Base-by-base conservation (phyloP, 2,329 filamentous ascomycete genomes). In the Dactylellina haptotyla region DNA sequence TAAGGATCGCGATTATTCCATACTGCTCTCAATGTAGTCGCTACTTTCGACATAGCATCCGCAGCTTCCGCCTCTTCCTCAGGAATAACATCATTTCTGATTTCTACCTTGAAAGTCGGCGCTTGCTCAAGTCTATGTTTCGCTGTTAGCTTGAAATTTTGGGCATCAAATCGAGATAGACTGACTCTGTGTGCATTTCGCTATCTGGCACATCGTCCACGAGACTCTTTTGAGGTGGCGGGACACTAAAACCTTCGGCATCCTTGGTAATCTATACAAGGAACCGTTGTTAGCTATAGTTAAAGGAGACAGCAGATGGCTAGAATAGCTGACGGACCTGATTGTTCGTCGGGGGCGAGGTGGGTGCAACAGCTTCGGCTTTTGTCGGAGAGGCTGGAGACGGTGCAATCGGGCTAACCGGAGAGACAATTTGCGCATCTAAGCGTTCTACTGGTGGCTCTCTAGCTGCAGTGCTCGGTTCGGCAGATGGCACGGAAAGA, bases 171-270 rank as follows among this genome's bases (percentile, higher is more conserved):
- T 10, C 12, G 16, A 32, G 37, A 37, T 54, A 58, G 18, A 54
- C 43, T 54, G 56, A 80, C 80, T 76, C 75, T 43, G 46, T 9
- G 28, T 67, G 63, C 34, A 59, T 53, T 20, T 75, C 70, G 28
- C 28, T 65, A 37, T 75, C 70, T 83, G 81, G 76, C 84, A 84
- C 18, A 81, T 78, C 63, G 23, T 75, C 70, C 14, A 67, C 70
- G 16, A 75, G 84, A 79, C 89, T 84, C 76, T 88, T 84, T 77
- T 84, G 83, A 1, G 86, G 83, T 0, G 87, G 84, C 0, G 89
- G 90, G n/a, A 94, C 86, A 2, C 86, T 89, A 79, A 89, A 95
- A 4, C 91, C 92, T 76, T 96, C 91, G 0, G 87, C 83, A 79
- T 95, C 92, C 79, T 87, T 91, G 18, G 82, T 81, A 63, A 84